Evolutionary conservation across 805 yeast species (phyloP).

Genomic region (Lipomyces japonicus): DNA sequence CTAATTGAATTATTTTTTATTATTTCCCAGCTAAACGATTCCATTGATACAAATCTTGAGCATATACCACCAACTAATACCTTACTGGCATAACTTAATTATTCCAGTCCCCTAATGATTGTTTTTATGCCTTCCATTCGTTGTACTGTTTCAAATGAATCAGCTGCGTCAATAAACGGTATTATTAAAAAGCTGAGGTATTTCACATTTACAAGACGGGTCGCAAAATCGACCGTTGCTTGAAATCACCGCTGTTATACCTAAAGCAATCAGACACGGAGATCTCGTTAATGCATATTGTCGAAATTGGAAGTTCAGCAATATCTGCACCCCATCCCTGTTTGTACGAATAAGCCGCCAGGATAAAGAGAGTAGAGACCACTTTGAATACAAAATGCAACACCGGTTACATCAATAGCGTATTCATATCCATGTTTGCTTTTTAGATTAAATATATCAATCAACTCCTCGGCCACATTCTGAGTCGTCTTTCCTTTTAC

Average conservation of each 20-base stretch:
- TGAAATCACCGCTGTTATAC: slow-evolving; percentile 72
- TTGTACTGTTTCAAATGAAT: slow-evolving; percentile 55
- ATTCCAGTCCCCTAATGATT: not conserved
- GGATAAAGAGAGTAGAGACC: slow-evolving; percentile 58
- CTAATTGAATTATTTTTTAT: too few relatives aligned
- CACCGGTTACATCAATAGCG: slow-evolving; percentile 80
- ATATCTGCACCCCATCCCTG: slow-evolving; percentile 74
- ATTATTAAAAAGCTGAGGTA: slow-evolving; percentile 68
- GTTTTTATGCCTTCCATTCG: not conserved
- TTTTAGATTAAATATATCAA: not conserved
- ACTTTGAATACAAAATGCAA: slow-evolving; percentile 63
- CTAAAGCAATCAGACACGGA: slow-evolving; percentile 73
- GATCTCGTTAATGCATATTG: slow-evolving; percentile 58
- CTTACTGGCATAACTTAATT: too few relatives aligned
- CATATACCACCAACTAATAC: too few relatives aligned
- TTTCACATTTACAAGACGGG: slow-evolving; percentile 62
- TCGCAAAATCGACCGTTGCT: slow-evolving; percentile 60
- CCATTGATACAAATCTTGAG: too few relatives aligned
- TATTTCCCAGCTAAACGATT: too few relatives aligned
- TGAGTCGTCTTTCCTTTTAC: slow-evolving; percentile 4
- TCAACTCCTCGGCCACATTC: slow-evolving; percentile 3
- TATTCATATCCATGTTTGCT: slow-evolving; percentile 7
- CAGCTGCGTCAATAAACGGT: slow-evolving; percentile 65
- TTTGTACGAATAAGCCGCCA: slow-evolving; percentile 75
- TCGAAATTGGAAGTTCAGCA: slow-evolving; percentile 68